Base-by-base conservation (phyloP, 208 protist genomes). In the Herpetomonas samuelpessoai region DNA sequence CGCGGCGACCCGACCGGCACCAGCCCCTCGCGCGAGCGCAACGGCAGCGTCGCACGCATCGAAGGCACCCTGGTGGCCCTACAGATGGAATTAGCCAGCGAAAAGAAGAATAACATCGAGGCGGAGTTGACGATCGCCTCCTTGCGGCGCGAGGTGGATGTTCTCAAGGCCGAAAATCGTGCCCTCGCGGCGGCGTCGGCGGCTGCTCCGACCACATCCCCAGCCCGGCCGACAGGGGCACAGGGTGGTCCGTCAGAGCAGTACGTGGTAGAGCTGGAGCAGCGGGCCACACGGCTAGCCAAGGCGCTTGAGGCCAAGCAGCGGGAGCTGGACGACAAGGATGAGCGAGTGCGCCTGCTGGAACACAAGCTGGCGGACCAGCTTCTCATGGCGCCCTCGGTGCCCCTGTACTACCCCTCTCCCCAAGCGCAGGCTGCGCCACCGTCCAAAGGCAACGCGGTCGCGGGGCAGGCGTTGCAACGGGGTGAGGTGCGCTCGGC, bases 301-400 rank as follows among this genome's bases (percentile, higher is more conserved):
- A 55, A 51, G 14, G 50, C 59, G 28, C 55, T 91, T 18, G 76
- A 83, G 54, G 57, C 63, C 29, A 72, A 71, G 49, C 57, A 71
- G 27, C 62, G 27, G 3, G 81, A 88, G 44, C 39, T 89, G 26
- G 71, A 71, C 24, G 53, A 47, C 6, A 79, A 88, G 29, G 80
- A 92, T 24, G 79, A 87, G 59, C 79, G 88, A n/a, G 83, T 92
- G 56, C 83, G 84, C 1, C 71, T 90, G 62, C 69, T 94, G 21
- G 81, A 94, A 46, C 74, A 85, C 58, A 85, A 78, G n/a, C 76
- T 94, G 4, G 88, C 76, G 1, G 81, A 94, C 46, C 72, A 83
- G 46, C 35, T 92, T 10, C 74, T 93, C 14, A 49, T 49, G 3
- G 69, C n/a, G n/a, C n/a, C n/a, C n/a, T n/a, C n/a, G n/a, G n/a